Evolutionary conservation across 768 basidiomycete genomes (phyloP).

Genomic region (Tricholoma sp.): DNA sequence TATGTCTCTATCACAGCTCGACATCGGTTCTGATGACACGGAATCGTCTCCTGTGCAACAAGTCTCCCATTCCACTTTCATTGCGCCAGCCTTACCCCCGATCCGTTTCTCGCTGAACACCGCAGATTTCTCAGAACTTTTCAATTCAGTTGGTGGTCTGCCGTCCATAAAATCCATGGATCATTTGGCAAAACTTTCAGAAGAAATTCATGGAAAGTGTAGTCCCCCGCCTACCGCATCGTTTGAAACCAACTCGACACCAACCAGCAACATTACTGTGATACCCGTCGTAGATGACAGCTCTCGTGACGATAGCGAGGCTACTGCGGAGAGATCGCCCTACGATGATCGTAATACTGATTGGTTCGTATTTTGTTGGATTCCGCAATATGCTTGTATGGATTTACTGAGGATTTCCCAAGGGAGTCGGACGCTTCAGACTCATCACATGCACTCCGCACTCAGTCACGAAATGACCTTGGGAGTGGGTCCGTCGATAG

Average conservation of each 20-base stretch:
- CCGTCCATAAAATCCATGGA: constrained; percentile 43
- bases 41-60: constrained; percentile 65
- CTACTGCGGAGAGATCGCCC: neutral
- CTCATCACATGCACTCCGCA: neutral
- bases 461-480: neutral
- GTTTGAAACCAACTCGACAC: constrained; percentile 16
- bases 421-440: neutral
- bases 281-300: constrained; percentile 2
- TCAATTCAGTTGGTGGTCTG: constrained; percentile 52
- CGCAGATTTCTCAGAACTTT: constrained; percentile 74
- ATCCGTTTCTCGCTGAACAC: constrained; percentile 88
- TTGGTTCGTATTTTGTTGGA: neutral
- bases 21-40: constrained; percentile 40
- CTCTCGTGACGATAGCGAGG: neutral
- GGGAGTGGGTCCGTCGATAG: neutral
- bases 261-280: constrained; percentile 21
- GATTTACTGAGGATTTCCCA: neutral
- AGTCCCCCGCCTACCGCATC: constrained; percentile 32
- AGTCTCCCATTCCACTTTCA: constrained; percentile 69
- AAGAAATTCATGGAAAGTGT: constrained; percentile 20
- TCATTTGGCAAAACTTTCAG: constrained; percentile 39
- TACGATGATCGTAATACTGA: neutral
- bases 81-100: constrained; percentile 83
- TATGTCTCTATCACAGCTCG: constrained; percentile 24
- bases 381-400: neutral